Evolutionary conservation across 1,284 basidiomycete species (phyloP), one percentile per base, ranked within the genome.

Genomic region (Ceratobasidium sp.): DNA sequence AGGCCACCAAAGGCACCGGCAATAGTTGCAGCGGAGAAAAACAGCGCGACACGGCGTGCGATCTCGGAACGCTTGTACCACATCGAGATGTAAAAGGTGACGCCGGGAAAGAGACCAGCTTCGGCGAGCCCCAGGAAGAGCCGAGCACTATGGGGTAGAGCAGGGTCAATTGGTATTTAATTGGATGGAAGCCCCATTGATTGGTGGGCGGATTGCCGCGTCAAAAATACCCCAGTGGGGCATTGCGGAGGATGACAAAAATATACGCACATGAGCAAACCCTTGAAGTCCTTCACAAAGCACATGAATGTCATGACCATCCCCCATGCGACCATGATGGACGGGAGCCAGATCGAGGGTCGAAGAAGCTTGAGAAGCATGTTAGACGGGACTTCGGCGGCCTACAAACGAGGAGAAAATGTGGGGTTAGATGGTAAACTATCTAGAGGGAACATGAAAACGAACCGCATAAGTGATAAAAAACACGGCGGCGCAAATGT

Each of bases 21-120:
- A 54, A 84, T 77, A 0, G 84, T 84, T 0, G 84, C 84, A 4
- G 83, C 81, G 3, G 81, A 82, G 76, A 85, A 85, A 81, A 85
- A 85, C 58, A 85, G 77, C 14, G 83, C 79, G 49, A 82, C 82
- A 1, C 84, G 80, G 49, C 82, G 80, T 61, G 80, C 74, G 27
- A 74, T 61, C 31, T 78, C 77, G 16, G 65, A 62, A 19, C 77
- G 72, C 31, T 80, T 80, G 77, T 85, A 85, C 83, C 83, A 84
- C 8, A 81, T 80, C 19, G 81, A 81, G 37, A 84, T 78, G 79
- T 81, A 83, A 78, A 83, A 83, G 54, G 81, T 81, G 77, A 83
- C 81, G 59, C 81, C 81, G 22, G 81, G 80, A 80, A 83, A 82
- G 19, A 80, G 79, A 73, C 81, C 81, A 24, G 80, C 80, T 46